A percentile compares a stretch with the other conserved stretches of the same genome.
phyloP scores from a whole-genome alignment of 2,329 filamentous ascomycete species.

The Colletotrichum godetiae region DNA sequence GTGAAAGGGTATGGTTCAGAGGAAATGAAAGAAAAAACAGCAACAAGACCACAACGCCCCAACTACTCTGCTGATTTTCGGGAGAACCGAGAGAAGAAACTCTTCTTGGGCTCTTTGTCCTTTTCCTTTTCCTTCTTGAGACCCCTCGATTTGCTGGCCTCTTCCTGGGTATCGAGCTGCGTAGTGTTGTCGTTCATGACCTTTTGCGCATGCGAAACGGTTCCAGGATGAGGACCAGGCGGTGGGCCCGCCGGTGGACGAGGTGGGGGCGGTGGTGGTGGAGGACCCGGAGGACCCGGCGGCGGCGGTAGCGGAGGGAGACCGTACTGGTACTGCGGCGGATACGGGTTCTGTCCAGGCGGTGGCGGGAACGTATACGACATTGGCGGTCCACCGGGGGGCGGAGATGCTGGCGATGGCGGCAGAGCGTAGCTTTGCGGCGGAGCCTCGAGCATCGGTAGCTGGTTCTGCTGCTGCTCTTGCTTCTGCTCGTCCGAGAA shows the following conservation, averaged over 20 bases:
- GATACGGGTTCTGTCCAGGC: not conserved
- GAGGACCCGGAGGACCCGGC: not conserved
- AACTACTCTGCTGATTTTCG: not conserved
- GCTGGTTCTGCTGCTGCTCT: constrained; percentile 36
- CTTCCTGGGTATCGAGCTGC: constrained; percentile 57
- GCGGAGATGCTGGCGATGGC: constrained; percentile 40
- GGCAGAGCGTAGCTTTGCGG: constrained; percentile 44
- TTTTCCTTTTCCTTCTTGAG: not conserved
- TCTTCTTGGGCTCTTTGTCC: not conserved
- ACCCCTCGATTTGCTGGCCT: constrained; percentile 38
- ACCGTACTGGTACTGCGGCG: constrained; percentile 7
- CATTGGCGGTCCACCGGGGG: no score
- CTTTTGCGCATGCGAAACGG: constrained; percentile 60
- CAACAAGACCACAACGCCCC: not conserved
- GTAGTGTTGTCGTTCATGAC: constrained; percentile 67
- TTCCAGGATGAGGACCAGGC: constrained; percentile 43
- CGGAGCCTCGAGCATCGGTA: constrained; percentile 1
- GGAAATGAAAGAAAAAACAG: not conserved
- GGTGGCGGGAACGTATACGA: not conserved
- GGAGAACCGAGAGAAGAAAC: constrained; percentile 21
- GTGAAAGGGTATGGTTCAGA: not conserved
- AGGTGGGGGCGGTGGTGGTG: constrained; percentile 17
- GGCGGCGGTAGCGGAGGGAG: not conserved
- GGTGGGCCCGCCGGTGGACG: not conserved
- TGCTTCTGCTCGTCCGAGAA: constrained; percentile 52